These are phyloP conservation scores for Lactuca sativa DNA, from an alignment of 129 eudicot genomes.

Conservation along the genomic window DNA sequence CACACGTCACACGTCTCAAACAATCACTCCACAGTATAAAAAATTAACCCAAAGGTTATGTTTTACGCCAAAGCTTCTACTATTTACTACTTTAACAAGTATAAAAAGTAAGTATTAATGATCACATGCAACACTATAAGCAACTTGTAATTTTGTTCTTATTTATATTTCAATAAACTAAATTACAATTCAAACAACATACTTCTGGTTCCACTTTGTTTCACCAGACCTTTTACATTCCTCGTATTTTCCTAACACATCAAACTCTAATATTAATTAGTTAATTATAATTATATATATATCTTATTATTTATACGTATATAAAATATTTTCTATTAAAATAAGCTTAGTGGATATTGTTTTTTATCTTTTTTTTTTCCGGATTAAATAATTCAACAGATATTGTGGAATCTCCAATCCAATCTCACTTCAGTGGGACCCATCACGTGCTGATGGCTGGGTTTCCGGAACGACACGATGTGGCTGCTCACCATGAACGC, in stretches of 20 bases:
- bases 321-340: conserved; percentile 9
- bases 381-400: conserved; percentile 39
- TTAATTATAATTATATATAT: neutral
- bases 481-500: conserved; percentile 94
- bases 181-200: conserved; percentile 8
- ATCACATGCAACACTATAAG: neutral
- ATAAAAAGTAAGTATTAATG: neutral
- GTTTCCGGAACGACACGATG: conserved; percentile 85
- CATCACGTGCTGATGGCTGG: conserved; percentile 62
- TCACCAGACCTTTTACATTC: conserved; percentile 47
- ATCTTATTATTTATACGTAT: neutral
- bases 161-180: neutral
- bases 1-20: neutral
- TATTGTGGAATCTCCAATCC: conserved; percentile 89
- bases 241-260: conserved; percentile 1
- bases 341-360: neutral
- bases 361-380: neutral
- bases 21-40: neutral
- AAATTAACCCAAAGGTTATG: neutral
- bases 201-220: conserved; percentile 66
- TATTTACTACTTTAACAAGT: neutral
- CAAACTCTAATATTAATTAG: neutral
- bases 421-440: conserved; percentile 82
- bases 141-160: neutral
- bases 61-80: neutral